Evolutionary conservation across 495 filamentous ascomycete genomes (phyloP).

Genomic region (Trichoderma erinaceum): DNA sequence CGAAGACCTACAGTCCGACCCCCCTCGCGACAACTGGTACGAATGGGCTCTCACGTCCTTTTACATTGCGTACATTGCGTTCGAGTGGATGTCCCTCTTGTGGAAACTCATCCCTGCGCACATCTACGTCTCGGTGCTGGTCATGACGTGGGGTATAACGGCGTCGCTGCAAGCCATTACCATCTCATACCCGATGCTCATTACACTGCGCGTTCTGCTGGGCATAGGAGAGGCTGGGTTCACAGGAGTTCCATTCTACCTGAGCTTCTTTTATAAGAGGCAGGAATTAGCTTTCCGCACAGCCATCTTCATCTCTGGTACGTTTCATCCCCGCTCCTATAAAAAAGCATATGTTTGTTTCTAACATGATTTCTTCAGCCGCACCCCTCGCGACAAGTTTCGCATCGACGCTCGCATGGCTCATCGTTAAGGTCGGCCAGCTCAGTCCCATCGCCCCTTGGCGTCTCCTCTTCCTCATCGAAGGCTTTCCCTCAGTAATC

Average conservation of each 20-base stretch:
- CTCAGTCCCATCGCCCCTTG: constrained; percentile 64
- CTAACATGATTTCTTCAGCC: constrained; percentile 31
- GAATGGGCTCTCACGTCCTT: constrained; percentile 76
- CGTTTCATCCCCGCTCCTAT: constrained; percentile 46
- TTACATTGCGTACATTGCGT: constrained; percentile 60
- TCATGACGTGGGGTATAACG: constrained; percentile 59
- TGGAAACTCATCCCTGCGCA: constrained; percentile 63
- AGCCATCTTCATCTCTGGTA: constrained; percentile 68
- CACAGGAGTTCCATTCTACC: constrained; percentile 70
- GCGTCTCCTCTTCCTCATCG: constrained; percentile 80
- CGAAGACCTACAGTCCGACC: constrained; percentile 53
- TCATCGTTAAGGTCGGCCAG: constrained; percentile 60
- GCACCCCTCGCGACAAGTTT: constrained; percentile 81
- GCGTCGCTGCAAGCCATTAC: constrained; percentile 67
- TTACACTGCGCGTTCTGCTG: constrained; percentile 59
- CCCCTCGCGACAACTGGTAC: constrained; percentile 65
- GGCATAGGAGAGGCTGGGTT: constrained; percentile 73
- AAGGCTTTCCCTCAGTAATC: constrained; percentile 70
- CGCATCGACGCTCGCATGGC: constrained; percentile 74
- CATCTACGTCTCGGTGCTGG: constrained; percentile 58
- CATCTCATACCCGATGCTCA: constrained; percentile 64
- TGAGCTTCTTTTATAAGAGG: constrained; percentile 82
- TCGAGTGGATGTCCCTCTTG: constrained; percentile 69
- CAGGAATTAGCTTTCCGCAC: constrained; percentile 74
- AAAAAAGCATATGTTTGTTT: constrained; percentile 41